Conservation (phyloP, 495 filamentous ascomycete species). For the Baudoinia panamericana region DNA sequence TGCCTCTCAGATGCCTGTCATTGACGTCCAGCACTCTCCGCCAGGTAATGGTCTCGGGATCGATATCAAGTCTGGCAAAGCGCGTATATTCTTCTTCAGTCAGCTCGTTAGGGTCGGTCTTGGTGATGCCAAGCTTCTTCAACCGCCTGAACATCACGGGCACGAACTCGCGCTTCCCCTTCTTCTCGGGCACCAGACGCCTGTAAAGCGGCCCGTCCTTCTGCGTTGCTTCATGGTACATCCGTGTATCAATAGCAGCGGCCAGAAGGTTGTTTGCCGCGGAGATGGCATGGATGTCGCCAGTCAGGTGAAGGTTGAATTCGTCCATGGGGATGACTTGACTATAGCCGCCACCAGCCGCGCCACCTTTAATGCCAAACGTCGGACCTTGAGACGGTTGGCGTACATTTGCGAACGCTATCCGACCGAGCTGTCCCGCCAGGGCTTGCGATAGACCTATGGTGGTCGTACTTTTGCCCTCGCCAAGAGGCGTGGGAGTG, state of each 20-base stretch:
- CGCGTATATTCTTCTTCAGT: conserved; percentile 75
- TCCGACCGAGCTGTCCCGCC: conserved; percentile 69
- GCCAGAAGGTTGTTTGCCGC: conserved; percentile 98
- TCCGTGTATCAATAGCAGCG: conserved; percentile 91
- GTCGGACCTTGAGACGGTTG: conserved; percentile 96
- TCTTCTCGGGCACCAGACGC: conserved; percentile 77
- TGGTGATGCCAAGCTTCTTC: conserved; percentile 88
- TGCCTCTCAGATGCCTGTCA: conserved; percentile 77
- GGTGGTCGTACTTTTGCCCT: conserved; percentile 98
- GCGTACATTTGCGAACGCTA: conserved; percentile 90
- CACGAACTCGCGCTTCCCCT: conserved; percentile 73
- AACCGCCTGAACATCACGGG: conserved; percentile 84
- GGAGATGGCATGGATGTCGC: conserved; percentile 94
- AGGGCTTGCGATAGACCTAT: conserved; percentile 92
- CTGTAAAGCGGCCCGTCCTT: conserved; percentile 83
- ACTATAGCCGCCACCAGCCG: conserved; percentile 92
- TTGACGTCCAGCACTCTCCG: conserved; percentile 92
- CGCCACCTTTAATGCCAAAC: conserved; percentile 97
- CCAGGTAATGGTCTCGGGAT: conserved; percentile 96
- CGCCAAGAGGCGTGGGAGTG: conserved; percentile 91
- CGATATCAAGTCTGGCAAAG: conserved; percentile 89
- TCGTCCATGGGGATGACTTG: conserved; percentile 99
- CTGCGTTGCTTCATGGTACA: conserved; percentile 93
- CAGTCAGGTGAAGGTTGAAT: conserved; percentile 95
- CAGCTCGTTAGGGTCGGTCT: conserved; percentile 81